Evolutionary conservation across 163 green algal genomes (phyloP), one percentile per base, ranked within the genome.

Genomic region (Scenedesmus sp.): DNA sequence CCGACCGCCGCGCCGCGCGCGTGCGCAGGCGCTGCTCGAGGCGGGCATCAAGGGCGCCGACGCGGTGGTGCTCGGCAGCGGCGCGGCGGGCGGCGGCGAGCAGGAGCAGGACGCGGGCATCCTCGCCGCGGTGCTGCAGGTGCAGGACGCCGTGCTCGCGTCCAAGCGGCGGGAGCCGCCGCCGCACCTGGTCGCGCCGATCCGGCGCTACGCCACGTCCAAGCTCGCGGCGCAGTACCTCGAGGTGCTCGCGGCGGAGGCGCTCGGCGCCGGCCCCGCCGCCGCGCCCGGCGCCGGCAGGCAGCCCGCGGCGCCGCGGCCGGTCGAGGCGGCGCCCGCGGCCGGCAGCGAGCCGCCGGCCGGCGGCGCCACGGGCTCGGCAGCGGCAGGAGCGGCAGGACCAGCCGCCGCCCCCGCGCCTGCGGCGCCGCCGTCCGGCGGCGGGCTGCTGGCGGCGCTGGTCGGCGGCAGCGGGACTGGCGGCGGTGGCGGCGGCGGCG

Each of bases 21-120:
- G n/a, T n/a, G n/a, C n/a, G 1, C 73, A 81, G 73, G 36, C 31
- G 9, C 48, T 80, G 44, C 47, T 82, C 31, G 85, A 90, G 22
- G 85, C 85, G 11, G 85, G 85, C 70, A 87, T 90, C 70, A 88
- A 85, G 75, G 83, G 70, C 2, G 80, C 83, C 22, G 85, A 90
- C 47, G 71, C 83, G 1, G 83, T 90, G 65, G 77, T 90, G 54
- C 60, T 90, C 20, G 67, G 69, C 42, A 58, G 45, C 15, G 73
- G 73, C 47, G 17, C 33, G 3, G 11, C 45, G 6, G 33, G 18
- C 28, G 73, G 60, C 1, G 45, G 17, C 18, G 81, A 86, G 36
- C 70, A 77, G 75, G 82, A 90, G 69, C 63, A 79, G 4, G 85
- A 90, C 36, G 71, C 83, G 13, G 50, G 83, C 31, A 64, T 85